These are phyloP conservation scores for Trichoderma semiorbis DNA, from an alignment of 2,329 filamentous ascomycete genomes.

Conservation along the genomic window DNA sequence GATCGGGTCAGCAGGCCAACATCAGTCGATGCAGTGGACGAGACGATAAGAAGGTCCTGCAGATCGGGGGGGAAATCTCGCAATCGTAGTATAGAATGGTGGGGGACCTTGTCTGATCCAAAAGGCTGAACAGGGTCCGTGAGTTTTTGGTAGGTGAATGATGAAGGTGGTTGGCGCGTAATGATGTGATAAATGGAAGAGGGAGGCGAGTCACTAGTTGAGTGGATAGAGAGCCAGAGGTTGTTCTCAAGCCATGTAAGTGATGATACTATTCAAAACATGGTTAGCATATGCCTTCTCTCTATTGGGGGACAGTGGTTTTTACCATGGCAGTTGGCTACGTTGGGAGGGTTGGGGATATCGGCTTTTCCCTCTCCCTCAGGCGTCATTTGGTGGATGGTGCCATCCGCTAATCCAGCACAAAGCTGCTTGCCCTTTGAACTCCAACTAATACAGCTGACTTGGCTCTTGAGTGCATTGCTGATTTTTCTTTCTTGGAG, in stretches of 20 bases:
- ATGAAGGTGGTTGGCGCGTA: conserved; percentile 57
- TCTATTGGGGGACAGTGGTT: not conserved
- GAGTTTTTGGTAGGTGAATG: conserved; percentile 71
- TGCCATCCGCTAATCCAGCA: conserved; percentile 78
- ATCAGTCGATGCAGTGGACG: conserved; percentile 76
- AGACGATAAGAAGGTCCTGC: conserved; percentile 75
- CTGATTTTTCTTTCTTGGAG: conserved; percentile 66
- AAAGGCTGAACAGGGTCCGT: conserved; percentile 72
- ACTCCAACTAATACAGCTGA: conserved; percentile 88
- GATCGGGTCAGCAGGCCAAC: conserved; percentile 76
- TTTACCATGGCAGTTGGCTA: conserved; percentile 67
- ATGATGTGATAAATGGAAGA: conserved; percentile 77
- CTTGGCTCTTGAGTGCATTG: conserved; percentile 63
- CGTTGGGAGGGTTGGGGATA: conserved; percentile 71
- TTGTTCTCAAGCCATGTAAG: conserved; percentile 87
- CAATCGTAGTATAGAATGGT: conserved; percentile 74
- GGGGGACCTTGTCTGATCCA: conserved; percentile 62
- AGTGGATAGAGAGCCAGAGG: conserved; percentile 77
- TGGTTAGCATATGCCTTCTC: conserved; percentile 20
- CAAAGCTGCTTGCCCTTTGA: conserved; percentile 88
- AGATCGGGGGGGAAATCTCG: conserved; percentile 77
- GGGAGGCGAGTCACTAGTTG: conserved; percentile 56
- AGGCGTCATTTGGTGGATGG: conserved; percentile 77
- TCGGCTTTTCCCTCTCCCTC: conserved; percentile 72
- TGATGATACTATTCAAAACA: conserved; percentile 59